phyloP scores from a whole-genome alignment of 345 rosid species.

The Salix viminalis region DNA sequence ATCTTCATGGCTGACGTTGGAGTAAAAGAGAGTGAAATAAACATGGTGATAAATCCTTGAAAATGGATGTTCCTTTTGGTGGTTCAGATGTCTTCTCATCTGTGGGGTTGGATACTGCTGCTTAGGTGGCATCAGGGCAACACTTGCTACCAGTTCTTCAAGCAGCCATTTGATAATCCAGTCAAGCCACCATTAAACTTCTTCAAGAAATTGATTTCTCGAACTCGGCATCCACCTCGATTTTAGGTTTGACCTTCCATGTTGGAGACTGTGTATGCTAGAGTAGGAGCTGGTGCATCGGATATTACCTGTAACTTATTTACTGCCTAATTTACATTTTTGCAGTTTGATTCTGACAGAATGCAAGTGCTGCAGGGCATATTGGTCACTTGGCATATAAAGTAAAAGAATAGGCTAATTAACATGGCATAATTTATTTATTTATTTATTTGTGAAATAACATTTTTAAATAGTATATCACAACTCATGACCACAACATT shows the following conservation, averaged over 20 bases:
- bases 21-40: conserved; percentile 11
- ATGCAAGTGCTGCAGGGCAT: background rate
- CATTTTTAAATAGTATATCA: too few species aligned
- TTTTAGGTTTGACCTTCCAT: conserved; percentile 10
- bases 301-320: background rate
- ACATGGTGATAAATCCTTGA: background rate
- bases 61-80: background rate
- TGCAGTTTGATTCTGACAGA: background rate
- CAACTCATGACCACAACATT: too few species aligned
- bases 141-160: conserved; percentile 3
- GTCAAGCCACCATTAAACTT: conserved; percentile 7
- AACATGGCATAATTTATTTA: too few species aligned
- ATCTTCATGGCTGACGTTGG: conserved; percentile 52
- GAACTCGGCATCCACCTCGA: conserved; percentile 10
- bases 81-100: conserved; percentile 12
- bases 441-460: too few species aligned
- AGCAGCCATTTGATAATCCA: background rate
- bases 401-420: too few species aligned
- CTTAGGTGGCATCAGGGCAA: background rate
- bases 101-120: background rate
- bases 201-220: background rate
- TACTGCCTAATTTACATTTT: background rate
- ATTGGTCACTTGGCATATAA: too few species aligned
- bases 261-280: background rate
- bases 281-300: background rate